Evolutionary conservation across 768 basidiomycete species (phyloP).

Genomic region (Rhizopogon rudus): DNA sequence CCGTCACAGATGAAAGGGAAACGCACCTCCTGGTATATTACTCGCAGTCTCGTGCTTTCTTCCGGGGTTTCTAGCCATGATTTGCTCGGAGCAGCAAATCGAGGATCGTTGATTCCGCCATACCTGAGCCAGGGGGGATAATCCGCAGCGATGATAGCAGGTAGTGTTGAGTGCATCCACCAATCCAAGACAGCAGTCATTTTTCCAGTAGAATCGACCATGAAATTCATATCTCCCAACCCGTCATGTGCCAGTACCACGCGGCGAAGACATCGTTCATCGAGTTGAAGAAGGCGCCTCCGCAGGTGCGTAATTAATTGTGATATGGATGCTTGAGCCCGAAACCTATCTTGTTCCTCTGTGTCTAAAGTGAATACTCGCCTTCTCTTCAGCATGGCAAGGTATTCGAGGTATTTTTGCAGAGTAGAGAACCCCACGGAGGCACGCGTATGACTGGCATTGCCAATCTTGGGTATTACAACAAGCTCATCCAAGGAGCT

Average conservation of each 20-base stretch:
- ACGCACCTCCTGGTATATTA: not conserved
- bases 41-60: slow-evolving; percentile 3
- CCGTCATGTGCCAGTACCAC: slow-evolving; percentile 15
- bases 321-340: slow-evolving; percentile 4
- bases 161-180: slow-evolving; percentile 14
- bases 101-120: slow-evolving; percentile 14
- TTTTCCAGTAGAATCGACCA: slow-evolving; percentile 9
- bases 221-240: slow-evolving; percentile 8
- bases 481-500: not conserved
- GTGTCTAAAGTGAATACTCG: not conserved
- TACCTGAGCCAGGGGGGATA: slow-evolving; percentile 20
- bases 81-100: slow-evolving; percentile 5
- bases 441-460: not conserved
- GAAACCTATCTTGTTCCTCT: slow-evolving; percentile 2
- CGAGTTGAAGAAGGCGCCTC: not conserved
- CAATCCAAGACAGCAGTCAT: slow-evolving; percentile 19
- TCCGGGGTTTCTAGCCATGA: slow-evolving; percentile 1
- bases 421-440: not conserved
- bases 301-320: slow-evolving; percentile 1
- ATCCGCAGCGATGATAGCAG: slow-evolving; percentile 17
- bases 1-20: not conserved
- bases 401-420: slow-evolving; percentile 2
- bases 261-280: slow-evolving; percentile 2
- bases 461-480: slow-evolving; percentile 1
- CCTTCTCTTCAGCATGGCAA: not conserved